Percentiles rank a stretch among this genome's conserved stretches.
Conservation (phyloP, 1,284 basidiomycete genomes). For the Somion occarium region DNA sequence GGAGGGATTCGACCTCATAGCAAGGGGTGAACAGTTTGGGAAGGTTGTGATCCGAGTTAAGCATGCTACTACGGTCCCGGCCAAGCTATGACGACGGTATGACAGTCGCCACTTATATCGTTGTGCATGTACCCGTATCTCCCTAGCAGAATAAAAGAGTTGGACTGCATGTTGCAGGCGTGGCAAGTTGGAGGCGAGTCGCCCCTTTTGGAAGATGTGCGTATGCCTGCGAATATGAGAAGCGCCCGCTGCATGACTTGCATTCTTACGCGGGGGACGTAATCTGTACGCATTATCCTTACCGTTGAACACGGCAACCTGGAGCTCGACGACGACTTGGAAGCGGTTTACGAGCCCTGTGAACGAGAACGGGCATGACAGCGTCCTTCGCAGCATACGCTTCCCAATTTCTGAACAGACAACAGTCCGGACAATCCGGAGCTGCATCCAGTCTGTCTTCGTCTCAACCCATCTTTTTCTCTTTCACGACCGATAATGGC, state of each 20-base stretch:
- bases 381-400: constrained; percentile 65
- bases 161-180: not conserved
- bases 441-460: constrained; percentile 42
- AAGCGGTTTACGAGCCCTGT: not conserved
- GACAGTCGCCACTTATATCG: no score
- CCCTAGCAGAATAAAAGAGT: not conserved
- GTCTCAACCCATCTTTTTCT: constrained; percentile 77
- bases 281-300: constrained; percentile 1
- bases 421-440: constrained; percentile 31
- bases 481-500: constrained; percentile 69
- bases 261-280: not conserved
- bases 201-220: not conserved
- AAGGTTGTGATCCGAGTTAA: constrained; percentile 60
- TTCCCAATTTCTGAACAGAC: constrained; percentile 58
- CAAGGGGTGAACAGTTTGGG: constrained; percentile 64
- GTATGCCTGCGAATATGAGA: not conserved
- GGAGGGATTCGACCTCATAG: constrained; percentile 67
- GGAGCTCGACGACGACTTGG: not conserved
- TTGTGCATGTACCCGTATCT: constrained; percentile 7
- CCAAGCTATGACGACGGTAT: not conserved
- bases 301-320: not conserved
- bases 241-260: not conserved
- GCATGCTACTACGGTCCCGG: constrained; percentile 6
- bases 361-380: constrained; percentile 32
- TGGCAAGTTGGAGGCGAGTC: not conserved